Evolutionary conservation across 2,329 filamentous ascomycete genomes (phyloP), one percentile per base, ranked within the genome.

Genomic region (Verticillium alfalfae): DNA sequence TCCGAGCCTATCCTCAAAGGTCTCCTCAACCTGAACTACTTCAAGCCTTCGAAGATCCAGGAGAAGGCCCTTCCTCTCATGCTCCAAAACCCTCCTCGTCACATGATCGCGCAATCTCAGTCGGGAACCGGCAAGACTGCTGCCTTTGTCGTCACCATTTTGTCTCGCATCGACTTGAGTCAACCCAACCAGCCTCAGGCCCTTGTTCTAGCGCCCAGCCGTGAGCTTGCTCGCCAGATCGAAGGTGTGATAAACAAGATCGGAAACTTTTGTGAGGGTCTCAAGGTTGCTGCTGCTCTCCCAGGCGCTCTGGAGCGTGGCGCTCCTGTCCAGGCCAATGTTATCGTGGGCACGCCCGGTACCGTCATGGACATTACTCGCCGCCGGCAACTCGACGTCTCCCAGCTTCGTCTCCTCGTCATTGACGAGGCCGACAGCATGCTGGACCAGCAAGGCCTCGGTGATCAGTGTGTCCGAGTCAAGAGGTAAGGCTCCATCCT

Each of bases 341-440:
- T 98, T 57, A 85, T 99, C 34, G 91, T 97, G 63, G 95, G 95
- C 63, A 99, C 95, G 1, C 95, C 95, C 0, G 95, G 95, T 61
- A 98, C 94, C 0, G 92, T 95, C 57, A 89, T 90, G 80, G 95
- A 98, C 71, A 82, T 95, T 69, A 89, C 97, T 70, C 88, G 89
- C 70, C 87, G 88, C 69, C 84, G 87, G 67, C 84, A 91, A 70
- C 84, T 99, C 66, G 86, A 96, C 68, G 76, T 87, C 0, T 85
- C 83, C 18, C 78, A 87, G 62, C 81, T 99, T 67, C 91, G 88
- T 74, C 85, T 96, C 9, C 84, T 99, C 64, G 94, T 97, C 61
- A 84, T 99, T 60, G 95, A 99, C 71, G 95, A 99, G 79, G 95
- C 95, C 62, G 95, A 99, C 79, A 98, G 97, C 79, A 99, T 99